A percentile compares a stretch with the other conserved stretches of the same genome.
These are phyloP conservation scores for Leptographium wingfieldii DNA, from an alignment of 2,329 filamentous ascomycete species.

Conservation along the genomic window DNA sequence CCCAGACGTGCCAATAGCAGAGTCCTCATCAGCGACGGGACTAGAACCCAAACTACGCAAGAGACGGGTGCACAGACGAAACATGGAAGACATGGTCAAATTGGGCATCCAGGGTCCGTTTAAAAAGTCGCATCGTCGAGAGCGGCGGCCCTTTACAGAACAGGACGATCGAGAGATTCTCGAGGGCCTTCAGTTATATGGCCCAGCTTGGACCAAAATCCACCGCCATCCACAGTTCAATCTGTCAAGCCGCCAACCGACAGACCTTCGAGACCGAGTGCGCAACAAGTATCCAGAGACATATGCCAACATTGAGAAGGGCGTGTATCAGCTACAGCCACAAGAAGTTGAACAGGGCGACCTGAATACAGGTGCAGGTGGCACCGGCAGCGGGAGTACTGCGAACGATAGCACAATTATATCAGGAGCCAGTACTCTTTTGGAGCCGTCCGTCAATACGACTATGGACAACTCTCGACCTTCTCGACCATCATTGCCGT, in stretches of 20 bases:
- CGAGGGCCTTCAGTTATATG: constrained; percentile 45
- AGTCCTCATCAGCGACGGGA: constrained; percentile 5
- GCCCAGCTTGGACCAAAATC: constrained; percentile 53
- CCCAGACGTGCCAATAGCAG: neutral
- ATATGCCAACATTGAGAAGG: constrained; percentile 44
- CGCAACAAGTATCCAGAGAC: constrained; percentile 51
- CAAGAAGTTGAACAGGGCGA: neutral
- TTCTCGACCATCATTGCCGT: constrained; percentile 25
- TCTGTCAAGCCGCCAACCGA: constrained; percentile 46
- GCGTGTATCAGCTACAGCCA: constrained; percentile 33
- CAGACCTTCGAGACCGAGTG: constrained; percentile 49
- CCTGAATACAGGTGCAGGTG: neutral
- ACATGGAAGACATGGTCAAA: constrained; percentile 28
- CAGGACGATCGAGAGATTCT: constrained; percentile 51
- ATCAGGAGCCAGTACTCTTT: constrained; percentile 24
- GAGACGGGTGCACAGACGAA: constrained; percentile 29
- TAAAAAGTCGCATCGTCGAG: constrained; percentile 46
- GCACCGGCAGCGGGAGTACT: neutral
- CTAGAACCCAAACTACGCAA: constrained; percentile 20
- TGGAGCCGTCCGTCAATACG: constrained; percentile 40
- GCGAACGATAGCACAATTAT: neutral
- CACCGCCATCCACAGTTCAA: constrained; percentile 46
- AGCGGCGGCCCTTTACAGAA: constrained; percentile 47
- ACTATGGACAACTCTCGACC: constrained; percentile 34
- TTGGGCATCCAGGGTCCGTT: constrained; percentile 51